phyloP scores from a whole-genome alignment of 192 early-diverging fungal species.

The Podila epigama region DNA sequence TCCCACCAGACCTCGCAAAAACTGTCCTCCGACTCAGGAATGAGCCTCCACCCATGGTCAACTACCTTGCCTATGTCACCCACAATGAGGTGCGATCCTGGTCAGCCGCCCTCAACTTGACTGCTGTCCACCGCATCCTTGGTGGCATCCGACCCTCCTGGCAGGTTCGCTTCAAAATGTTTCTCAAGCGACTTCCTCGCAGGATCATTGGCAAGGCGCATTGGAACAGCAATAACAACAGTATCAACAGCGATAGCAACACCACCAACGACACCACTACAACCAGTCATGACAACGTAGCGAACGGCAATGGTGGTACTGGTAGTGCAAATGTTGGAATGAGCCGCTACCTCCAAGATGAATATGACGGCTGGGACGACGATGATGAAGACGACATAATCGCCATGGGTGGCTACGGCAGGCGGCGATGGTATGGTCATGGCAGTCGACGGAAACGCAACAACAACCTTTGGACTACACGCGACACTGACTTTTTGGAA shows the following conservation, averaged over 20 bases:
- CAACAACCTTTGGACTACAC: conserved; percentile 22
- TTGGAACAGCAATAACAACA: no score
- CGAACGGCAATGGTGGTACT: no score
- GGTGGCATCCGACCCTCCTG: conserved; percentile 24
- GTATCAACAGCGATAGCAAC: not conserved
- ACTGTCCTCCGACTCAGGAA: conserved; percentile 22
- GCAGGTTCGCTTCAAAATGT: conserved; percentile 13
- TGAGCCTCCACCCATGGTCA: conserved; percentile 29
- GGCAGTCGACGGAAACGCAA: conserved; percentile 9
- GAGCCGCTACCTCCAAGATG: not conserved
- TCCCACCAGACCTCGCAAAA: conserved; percentile 27
- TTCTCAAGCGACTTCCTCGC: conserved; percentile 15
- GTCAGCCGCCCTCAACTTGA: conserved; percentile 37
- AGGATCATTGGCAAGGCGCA: conserved; percentile 18
- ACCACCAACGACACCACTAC: not conserved
- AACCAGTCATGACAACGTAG: no score
- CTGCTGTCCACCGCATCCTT: conserved; percentile 22
- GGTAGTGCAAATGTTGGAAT: not conserved
- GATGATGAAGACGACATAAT: conserved; percentile 16
- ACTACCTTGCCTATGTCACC: conserved; percentile 31
- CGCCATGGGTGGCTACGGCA: not conserved
- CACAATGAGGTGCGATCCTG: conserved; percentile 29
- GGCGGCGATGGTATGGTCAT: conserved; percentile 13
- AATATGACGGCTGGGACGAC: conserved; percentile 12
- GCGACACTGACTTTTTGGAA: conserved; percentile 26